Conservation (phyloP, 106 monocot genomes). For the Phalaenopsis aphrodite region DNA sequence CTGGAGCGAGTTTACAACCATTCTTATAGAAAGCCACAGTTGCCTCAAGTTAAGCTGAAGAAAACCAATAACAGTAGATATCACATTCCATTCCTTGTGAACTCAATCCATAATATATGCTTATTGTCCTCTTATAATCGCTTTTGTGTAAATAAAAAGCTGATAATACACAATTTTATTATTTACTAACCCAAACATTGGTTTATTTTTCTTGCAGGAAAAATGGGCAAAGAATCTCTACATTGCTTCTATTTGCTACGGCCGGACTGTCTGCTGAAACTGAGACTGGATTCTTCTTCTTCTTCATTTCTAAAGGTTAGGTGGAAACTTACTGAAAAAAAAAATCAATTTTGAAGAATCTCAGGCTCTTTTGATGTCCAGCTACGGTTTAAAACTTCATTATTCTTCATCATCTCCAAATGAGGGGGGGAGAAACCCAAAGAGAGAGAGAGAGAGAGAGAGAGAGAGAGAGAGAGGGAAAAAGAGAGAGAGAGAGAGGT, state of each 20-base stretch:
- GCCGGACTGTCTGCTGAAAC: slow-evolving; percentile 58
- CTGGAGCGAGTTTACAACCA: too few relatives aligned
- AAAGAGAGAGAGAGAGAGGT: not conserved
- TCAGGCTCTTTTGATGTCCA: not conserved
- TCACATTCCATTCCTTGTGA: not conserved
- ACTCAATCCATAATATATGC: not conserved
- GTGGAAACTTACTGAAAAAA: not conserved
- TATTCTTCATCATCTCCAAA: not conserved
- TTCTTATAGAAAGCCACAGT: too few relatives aligned
- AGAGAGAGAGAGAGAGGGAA: not conserved
- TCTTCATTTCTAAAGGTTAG: not conserved
- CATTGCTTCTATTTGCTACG: slow-evolving; percentile 64
- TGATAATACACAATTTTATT: too few relatives aligned
- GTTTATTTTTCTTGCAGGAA: slow-evolving; percentile 27
- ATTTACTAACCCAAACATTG: not conserved
- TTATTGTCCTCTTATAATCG: not conserved
- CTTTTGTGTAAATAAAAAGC: not conserved
- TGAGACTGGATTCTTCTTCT: not conserved
- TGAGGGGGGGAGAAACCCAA: not conserved
- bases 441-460: not conserved
- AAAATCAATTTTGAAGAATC: not conserved
- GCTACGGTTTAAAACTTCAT: not conserved
- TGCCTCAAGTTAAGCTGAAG: too few relatives aligned
- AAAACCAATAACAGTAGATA: too few relatives aligned
- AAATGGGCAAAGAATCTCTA: slow-evolving; percentile 81